Conservation (phyloP, 2,329 filamentous ascomycete genomes). For the Colletotrichum kahawae region DNA sequence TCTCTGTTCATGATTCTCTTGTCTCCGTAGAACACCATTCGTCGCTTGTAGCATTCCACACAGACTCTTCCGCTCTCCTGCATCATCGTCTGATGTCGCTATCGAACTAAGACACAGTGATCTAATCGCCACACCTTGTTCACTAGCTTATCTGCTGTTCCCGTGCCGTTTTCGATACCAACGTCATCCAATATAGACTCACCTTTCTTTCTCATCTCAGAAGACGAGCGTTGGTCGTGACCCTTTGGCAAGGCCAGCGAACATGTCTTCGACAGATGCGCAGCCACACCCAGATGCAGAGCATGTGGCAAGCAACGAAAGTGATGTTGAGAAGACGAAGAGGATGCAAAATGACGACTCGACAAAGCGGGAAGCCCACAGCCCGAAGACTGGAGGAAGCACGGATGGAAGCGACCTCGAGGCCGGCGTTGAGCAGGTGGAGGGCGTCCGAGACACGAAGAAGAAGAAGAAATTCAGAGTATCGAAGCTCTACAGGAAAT, state of each 20-base stretch:
- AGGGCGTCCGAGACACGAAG: not conserved
- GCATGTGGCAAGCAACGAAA: not conserved
- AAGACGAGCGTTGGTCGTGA: not conserved
- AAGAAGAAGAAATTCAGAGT: not conserved
- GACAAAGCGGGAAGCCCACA: not conserved
- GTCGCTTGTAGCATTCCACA: not conserved
- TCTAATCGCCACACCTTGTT: not conserved
- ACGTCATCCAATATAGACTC: not conserved
- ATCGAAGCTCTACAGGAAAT: not conserved
- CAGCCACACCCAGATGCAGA: not conserved
- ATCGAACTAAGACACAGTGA: not conserved
- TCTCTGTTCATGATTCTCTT: not conserved
- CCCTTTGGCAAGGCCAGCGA: not conserved
- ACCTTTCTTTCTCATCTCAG: not conserved
- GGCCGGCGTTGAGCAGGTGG: not conserved
- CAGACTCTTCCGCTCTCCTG: not conserved
- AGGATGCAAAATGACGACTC: not conserved
- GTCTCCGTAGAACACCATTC: not conserved
- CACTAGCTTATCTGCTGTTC: not conserved
- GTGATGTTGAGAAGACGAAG: not conserved
- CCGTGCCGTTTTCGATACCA: not conserved
- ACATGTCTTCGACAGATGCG: not conserved
- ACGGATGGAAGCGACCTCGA: slow-evolving; percentile 8
- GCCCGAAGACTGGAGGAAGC: not conserved
- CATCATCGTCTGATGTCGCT: not conserved